Conservation (phyloP, 352 stramenopile species). For the Globisporangium rhizosaccharum region DNA sequence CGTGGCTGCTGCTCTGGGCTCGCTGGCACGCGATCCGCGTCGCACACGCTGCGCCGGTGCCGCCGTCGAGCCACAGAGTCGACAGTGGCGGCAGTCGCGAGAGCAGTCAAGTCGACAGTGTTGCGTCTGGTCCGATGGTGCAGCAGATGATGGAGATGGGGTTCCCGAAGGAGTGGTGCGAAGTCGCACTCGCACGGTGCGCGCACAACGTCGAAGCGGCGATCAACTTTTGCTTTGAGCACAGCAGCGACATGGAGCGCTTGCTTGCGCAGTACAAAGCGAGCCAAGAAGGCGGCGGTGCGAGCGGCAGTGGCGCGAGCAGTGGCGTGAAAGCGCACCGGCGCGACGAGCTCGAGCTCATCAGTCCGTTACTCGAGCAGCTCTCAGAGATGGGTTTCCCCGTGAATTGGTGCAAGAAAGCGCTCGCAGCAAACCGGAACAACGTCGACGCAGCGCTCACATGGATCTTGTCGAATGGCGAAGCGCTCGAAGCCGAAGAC, state of each 20-base stretch:
- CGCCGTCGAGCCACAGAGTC: slow-evolving; percentile 15
- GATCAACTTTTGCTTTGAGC: slow-evolving; percentile 92
- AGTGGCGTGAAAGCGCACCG: slow-evolving; percentile 20
- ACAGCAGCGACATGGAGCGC: slow-evolving; percentile 89
- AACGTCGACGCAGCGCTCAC: slow-evolving; percentile 90
- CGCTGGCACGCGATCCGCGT: slow-evolving; percentile 64
- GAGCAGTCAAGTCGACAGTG: slow-evolving; percentile 19
- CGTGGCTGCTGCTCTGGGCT: slow-evolving; percentile 72
- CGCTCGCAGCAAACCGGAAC: slow-evolving; percentile 82
- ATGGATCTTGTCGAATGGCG: slow-evolving; percentile 90
- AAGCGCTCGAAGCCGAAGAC: slow-evolving; percentile 86
- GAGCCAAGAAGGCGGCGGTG: slow-evolving; percentile 28
- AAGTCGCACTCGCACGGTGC: slow-evolving; percentile 81
- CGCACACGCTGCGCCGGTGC: slow-evolving; percentile 31
- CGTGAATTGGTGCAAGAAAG: slow-evolving; percentile 90
- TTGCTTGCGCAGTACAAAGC: slow-evolving; percentile 77
- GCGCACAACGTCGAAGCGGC: slow-evolving; percentile 87
- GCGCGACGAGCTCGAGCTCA: slow-evolving; percentile 53
- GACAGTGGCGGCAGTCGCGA: slow-evolving; percentile 19
- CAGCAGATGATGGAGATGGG: slow-evolving; percentile 94
- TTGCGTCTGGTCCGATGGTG: slow-evolving; percentile 58
- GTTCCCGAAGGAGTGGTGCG: slow-evolving; percentile 90
- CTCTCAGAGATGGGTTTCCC: slow-evolving; percentile 92
- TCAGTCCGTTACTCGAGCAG: slow-evolving; percentile 79
- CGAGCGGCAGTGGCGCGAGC: background rate